Percentiles rank a stretch among this genome's conserved stretches.
phyloP scores from a whole-genome alignment of 2,329 filamentous ascomycete species.

The Mycosphaerella arachidis region DNA sequence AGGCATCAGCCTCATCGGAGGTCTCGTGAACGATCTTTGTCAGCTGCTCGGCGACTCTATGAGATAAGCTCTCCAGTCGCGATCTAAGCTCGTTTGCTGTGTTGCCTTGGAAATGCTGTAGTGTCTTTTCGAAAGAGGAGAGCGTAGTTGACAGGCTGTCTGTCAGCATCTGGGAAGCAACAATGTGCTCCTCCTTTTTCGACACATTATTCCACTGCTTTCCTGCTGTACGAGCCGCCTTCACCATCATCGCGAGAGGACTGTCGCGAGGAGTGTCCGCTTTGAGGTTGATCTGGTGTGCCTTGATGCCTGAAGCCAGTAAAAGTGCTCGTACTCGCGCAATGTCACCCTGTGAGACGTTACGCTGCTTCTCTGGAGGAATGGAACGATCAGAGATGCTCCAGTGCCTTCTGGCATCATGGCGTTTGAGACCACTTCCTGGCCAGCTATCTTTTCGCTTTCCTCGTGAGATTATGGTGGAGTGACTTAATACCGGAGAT shows the following conservation, averaged over 20 bases:
- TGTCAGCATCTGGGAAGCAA: conserved; percentile 51
- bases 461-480: conserved; percentile 4
- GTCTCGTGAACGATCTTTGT: conserved; percentile 60
- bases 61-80: conserved; percentile 42
- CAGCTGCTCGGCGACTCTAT: conserved; percentile 47
- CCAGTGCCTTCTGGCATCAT: conserved; percentile 47
- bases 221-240: conserved; percentile 37
- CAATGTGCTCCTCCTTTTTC: conserved; percentile 49
- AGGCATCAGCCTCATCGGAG: conserved; percentile 74
- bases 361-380: conserved; percentile 32
- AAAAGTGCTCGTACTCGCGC: conserved; percentile 73
- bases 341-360: conserved; percentile 66
- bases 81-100: conserved; percentile 43
- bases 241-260: conserved; percentile 34
- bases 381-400: conserved; percentile 51
- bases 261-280: conserved; percentile 47
- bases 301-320: conserved; percentile 83
- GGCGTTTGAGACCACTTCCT: conserved; percentile 5
- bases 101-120: conserved; percentile 49
- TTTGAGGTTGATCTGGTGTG: conserved; percentile 69
- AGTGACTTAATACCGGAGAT: conserved; percentile 6
- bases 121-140: conserved; percentile 40
- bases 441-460: conserved; percentile 3
- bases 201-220: conserved; percentile 40
- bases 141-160: conserved; percentile 42